Conservation (phyloP, 768 basidiomycete genomes). For the Rhodocollybia butyracea region DNA sequence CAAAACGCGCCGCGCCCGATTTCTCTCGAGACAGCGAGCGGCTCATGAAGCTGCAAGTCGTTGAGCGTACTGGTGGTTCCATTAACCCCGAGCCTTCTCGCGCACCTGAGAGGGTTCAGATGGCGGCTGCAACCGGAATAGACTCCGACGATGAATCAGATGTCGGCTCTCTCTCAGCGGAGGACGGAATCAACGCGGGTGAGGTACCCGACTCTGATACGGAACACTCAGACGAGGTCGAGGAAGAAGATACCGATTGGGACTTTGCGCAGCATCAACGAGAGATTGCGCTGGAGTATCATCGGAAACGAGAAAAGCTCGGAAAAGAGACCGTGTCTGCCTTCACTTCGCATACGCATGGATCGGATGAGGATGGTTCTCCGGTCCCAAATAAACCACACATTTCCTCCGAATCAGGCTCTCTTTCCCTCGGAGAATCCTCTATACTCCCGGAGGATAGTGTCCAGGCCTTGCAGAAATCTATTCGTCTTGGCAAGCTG, state of each 20-base stretch:
- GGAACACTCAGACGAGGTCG: constrained; percentile 8
- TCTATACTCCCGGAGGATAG: constrained; percentile 41
- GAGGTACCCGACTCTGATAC: constrained; percentile 12
- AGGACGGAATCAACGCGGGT: constrained; percentile 13
- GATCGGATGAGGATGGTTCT: constrained; percentile 36
- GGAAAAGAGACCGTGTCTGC: constrained; percentile 50
- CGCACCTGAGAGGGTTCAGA: constrained; percentile 8
- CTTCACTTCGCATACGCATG: constrained; percentile 45
- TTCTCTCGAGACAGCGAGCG: constrained; percentile 31
- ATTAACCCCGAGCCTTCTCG: neutral
- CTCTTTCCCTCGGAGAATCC: constrained; percentile 39
- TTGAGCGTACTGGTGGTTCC: constrained; percentile 41
- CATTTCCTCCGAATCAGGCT: constrained; percentile 29
- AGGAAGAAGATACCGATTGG: constrained; percentile 52
- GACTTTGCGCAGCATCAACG: constrained; percentile 68
- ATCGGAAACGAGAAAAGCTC: constrained; percentile 55
- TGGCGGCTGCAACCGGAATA: constrained; percentile 13
- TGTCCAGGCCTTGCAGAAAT: constrained; percentile 45
- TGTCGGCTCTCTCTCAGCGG: constrained; percentile 22
- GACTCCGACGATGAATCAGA: constrained; percentile 76
- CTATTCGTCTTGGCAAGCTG: constrained; percentile 55
- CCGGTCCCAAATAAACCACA: constrained; percentile 10
- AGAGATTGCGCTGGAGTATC: constrained; percentile 71
- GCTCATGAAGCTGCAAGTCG: constrained; percentile 67
- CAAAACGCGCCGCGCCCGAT: constrained; percentile 31